These are phyloP conservation scores for Lyophyllum atratum DNA, from an alignment of 768 basidiomycete genomes.

Conservation along the genomic window DNA sequence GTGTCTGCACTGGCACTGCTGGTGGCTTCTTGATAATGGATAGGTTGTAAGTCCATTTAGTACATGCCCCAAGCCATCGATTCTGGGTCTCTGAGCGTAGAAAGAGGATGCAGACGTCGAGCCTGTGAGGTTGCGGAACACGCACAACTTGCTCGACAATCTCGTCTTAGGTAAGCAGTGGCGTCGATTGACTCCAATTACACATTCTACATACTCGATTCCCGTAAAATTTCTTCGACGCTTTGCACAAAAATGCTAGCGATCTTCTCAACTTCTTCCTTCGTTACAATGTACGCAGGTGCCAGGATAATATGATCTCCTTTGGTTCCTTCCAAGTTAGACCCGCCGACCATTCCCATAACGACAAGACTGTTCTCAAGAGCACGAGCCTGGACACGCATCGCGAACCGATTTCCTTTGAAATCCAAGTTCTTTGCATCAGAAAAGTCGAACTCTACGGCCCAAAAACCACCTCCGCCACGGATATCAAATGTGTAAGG, in stretches of 20 bases:
- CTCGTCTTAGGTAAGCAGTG: slow-evolving; percentile 49
- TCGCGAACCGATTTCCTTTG: slow-evolving; percentile 58
- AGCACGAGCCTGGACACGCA: slow-evolving; percentile 69
- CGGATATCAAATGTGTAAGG: slow-evolving; percentile 80
- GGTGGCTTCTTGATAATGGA: slow-evolving; percentile 70
- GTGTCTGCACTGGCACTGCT: slow-evolving; percentile 62
- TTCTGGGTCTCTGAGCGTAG: slow-evolving; percentile 42
- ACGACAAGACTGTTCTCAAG: slow-evolving; percentile 67
- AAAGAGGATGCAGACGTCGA: slow-evolving; percentile 34
- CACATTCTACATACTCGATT: slow-evolving; percentile 16
- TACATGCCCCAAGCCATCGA: slow-evolving; percentile 88
- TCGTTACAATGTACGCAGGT: slow-evolving; percentile 79
- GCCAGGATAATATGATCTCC: slow-evolving; percentile 75
- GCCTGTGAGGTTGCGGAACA: slow-evolving; percentile 31
- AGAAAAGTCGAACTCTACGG: slow-evolving; percentile 77
- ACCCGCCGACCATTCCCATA: slow-evolving; percentile 76
- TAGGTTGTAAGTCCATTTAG: slow-evolving; percentile 91
- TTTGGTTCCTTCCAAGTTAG: slow-evolving; percentile 65
- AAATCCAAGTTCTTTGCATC: slow-evolving; percentile 49
- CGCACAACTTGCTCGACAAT: slow-evolving; percentile 36
- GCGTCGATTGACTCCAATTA: slow-evolving; percentile 27
- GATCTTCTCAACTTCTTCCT: slow-evolving; percentile 68
- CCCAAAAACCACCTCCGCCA: slow-evolving; percentile 85
- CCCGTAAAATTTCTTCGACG: slow-evolving; percentile 62
- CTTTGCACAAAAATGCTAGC: slow-evolving; percentile 65